Conservation (phyloP, 352 stramenopile species). For the Globisporangium nagaii region DNA sequence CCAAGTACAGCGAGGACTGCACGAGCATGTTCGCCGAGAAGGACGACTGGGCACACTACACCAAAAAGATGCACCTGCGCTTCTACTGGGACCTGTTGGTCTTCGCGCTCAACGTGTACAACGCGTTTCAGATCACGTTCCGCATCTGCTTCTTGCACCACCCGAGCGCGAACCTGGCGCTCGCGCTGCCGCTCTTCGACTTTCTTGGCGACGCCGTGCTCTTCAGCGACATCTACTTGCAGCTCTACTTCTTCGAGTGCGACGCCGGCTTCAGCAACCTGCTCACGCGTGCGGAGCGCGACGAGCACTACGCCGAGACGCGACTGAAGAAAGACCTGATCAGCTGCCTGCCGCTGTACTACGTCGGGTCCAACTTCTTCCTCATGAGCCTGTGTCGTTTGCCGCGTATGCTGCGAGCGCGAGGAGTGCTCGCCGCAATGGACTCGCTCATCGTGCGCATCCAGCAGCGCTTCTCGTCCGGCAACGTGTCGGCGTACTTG, state of each 20-base stretch:
- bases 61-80: conserved; percentile 43
- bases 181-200: conserved; percentile 32
- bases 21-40: conserved; percentile 57
- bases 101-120: conserved; percentile 50
- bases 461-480: conserved; percentile 55
- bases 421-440: conserved; percentile 31
- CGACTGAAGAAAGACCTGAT: conserved; percentile 37
- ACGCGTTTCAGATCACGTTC: conserved; percentile 65
- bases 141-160: conserved; percentile 57
- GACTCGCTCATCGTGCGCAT: conserved; percentile 64
- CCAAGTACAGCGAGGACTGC: conserved; percentile 48
- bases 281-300: conserved; percentile 35
- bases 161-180: conserved; percentile 10
- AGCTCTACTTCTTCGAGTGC: conserved; percentile 77
- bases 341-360: conserved; percentile 58
- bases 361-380: conserved; percentile 48
- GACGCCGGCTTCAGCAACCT: conserved; percentile 47
- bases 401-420: conserved; percentile 41
- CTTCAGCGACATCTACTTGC: conserved; percentile 51
- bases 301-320: conserved; percentile 32
- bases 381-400: conserved; percentile 52
- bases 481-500: conserved; percentile 60
- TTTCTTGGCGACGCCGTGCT: conserved; percentile 37
- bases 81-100: conserved; percentile 64
- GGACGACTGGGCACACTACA: conserved; percentile 37